A percentile compares a stretch with the other conserved stretches of the same genome.
Evolutionary conservation across 768 basidiomycete species (phyloP).

Genomic region (Piloderma croceum): DNA sequence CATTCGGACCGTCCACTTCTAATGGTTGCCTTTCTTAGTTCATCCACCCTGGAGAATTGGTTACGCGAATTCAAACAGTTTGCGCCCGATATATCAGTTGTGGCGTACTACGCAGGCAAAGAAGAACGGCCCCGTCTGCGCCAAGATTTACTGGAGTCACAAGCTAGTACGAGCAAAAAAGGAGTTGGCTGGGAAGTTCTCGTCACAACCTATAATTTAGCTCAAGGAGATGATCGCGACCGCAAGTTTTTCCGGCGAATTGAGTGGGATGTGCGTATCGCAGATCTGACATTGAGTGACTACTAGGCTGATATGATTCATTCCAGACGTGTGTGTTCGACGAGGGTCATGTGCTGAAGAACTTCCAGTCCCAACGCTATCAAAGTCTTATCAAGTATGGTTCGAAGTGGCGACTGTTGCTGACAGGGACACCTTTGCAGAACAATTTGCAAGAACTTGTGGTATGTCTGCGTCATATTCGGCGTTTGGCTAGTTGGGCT

Average conservation of each 20-base stretch:
- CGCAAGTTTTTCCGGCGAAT: conserved; percentile 89
- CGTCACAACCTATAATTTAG: conserved; percentile 93
- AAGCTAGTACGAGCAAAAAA: conserved; percentile 40
- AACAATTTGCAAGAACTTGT: conserved; percentile 88
- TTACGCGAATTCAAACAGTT: conserved; percentile 93
- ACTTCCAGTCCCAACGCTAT: conserved; percentile 96
- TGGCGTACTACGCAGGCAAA: conserved; percentile 93
- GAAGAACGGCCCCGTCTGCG: conserved; percentile 74
- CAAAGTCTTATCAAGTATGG: conserved; percentile 79
- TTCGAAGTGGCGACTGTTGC: conserved; percentile 82
- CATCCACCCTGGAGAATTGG: conserved; percentile 98
- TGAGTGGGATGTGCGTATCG: conserved; percentile 77
- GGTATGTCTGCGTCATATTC: conserved; percentile 40
- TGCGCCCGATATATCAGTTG: conserved; percentile 76
- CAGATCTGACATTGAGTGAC: background rate
- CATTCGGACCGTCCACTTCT: background rate
- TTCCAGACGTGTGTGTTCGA: conserved; percentile 87
- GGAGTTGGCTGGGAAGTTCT: conserved; percentile 82
- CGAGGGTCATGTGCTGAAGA: conserved; percentile 96
- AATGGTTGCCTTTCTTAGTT: conserved; percentile 37
- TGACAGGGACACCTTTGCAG: conserved; percentile 94
- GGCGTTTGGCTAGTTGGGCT: background rate
- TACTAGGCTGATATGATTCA: background rate
- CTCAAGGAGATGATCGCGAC: conserved; percentile 81
- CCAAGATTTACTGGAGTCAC: conserved; percentile 61